Evolutionary conservation across 2,329 filamentous ascomycete genomes (phyloP).

Genomic region (Bimuria novae-zelandiae): DNA sequence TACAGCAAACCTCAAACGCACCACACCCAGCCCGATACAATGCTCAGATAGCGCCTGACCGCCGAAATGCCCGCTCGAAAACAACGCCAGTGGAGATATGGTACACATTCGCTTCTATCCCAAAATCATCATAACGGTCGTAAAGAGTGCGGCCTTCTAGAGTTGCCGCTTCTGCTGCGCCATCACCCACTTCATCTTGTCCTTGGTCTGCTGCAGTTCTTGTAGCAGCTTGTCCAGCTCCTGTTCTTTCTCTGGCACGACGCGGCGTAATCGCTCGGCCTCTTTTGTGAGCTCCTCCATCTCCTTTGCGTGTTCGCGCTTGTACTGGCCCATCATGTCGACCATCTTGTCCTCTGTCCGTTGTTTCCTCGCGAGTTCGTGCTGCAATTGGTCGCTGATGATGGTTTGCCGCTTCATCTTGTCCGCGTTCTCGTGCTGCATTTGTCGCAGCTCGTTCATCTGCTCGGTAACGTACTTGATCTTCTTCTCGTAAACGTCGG

Average conservation of each 20-base stretch:
- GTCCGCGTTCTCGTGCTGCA: conserved; percentile 36
- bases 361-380: conserved; percentile 65
- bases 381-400: conserved; percentile 73
- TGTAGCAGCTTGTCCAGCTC: conserved; percentile 54
- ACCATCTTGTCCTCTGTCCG: conserved; percentile 67
- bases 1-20: background rate
- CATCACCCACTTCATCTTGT: conserved; percentile 75
- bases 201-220: conserved; percentile 57
- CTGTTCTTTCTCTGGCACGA: conserved; percentile 60
- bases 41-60: conserved; percentile 9
- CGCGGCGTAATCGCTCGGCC: conserved; percentile 60
- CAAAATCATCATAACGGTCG: conserved; percentile 13
- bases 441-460: conserved; percentile 36
- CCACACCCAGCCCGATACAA: conserved; percentile 2
- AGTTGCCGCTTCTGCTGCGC: conserved; percentile 34
- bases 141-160: conserved; percentile 4
- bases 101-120: conserved; percentile 12
- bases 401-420: conserved; percentile 61
- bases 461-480: conserved; percentile 60
- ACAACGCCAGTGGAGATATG: conserved; percentile 11
- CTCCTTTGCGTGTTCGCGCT: conserved; percentile 64
- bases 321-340: conserved; percentile 67
- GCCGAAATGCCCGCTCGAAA: conserved; percentile 11
- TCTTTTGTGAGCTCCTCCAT: conserved; percentile 64
- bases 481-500: conserved; percentile 51